phyloP scores from a whole-genome alignment of 2,329 filamentous ascomycete genomes.

The Gyromitra esculenta region DNA sequence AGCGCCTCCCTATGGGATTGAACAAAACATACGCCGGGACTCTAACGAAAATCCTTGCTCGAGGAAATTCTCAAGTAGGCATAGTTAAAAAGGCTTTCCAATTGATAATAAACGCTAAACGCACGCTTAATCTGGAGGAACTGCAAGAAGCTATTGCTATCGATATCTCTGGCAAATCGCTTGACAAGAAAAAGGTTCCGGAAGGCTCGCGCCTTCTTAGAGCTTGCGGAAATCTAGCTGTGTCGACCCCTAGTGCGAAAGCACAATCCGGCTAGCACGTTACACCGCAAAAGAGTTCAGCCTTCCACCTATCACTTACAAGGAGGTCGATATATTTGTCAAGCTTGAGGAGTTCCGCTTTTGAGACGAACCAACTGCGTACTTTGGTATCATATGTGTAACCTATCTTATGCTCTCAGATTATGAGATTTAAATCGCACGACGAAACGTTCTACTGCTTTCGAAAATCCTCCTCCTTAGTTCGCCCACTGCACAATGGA shows the following conservation, averaged over 20 bases:
- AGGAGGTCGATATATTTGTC: background rate
- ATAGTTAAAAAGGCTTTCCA: constrained; percentile 11
- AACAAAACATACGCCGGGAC: constrained; percentile 13
- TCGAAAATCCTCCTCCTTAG: background rate
- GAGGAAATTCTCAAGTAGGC: background rate
- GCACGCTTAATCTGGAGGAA: constrained; percentile 16
- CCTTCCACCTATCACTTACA: background rate
- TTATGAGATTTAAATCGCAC: background rate
- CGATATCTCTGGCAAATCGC: constrained; percentile 1
- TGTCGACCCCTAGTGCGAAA: constrained; percentile 8
- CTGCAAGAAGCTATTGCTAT: constrained; percentile 24
- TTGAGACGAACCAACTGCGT: background rate
- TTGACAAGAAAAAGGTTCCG: constrained; percentile 6
- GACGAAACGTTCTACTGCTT: background rate
- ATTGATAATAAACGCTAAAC: constrained; percentile 27
- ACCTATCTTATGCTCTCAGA: background rate
- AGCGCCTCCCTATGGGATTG: constrained; percentile 6
- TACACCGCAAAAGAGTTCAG: constrained; percentile 27
- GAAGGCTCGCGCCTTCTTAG: background rate
- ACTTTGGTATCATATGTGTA: background rate
- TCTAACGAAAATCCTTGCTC: constrained; percentile 13
- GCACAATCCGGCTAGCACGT: constrained; percentile 11
- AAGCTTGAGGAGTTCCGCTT: background rate
- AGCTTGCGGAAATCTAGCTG: constrained; percentile 25
- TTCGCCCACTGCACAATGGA: background rate